Conservation (phyloP, 176 grass and related monocot genomes). For the Puccinellia tenuiflora region DNA sequence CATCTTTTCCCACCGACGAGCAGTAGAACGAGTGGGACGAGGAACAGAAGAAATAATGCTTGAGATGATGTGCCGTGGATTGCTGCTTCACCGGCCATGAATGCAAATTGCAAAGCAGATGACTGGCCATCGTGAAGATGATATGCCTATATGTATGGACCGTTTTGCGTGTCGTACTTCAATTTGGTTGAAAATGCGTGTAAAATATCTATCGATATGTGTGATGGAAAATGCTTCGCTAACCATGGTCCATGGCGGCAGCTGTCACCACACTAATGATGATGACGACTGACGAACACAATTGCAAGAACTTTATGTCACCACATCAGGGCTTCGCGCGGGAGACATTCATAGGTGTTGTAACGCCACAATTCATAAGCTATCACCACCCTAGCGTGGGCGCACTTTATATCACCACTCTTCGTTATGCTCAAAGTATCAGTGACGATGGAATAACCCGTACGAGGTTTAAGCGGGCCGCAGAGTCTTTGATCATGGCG, state of each 20-base stretch:
- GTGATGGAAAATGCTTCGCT: no score
- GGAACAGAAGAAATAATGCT: not conserved
- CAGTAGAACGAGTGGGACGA: not conserved
- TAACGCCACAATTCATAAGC: not conserved
- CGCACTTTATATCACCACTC: not conserved
- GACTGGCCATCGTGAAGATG: not conserved
- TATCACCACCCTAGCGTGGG: accelerated
- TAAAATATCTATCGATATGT: not conserved
- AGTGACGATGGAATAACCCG: no score
- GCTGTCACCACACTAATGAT: no score
- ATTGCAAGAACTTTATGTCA: no score
- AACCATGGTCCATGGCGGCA: no score
- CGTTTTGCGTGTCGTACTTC: not conserved
- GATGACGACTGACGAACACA: no score
- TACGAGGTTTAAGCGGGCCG: not conserved
- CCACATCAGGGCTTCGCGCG: not conserved
- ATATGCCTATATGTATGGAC: not conserved
- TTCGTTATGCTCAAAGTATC: not conserved
- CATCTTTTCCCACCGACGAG: not conserved
- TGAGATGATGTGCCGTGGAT: not conserved
- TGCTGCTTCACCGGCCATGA: not conserved
- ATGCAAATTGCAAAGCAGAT: not conserved
- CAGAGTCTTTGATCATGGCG: not conserved
- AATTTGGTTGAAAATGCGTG: not conserved
- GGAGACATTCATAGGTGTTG: not conserved